Conservation (phyloP, 768 basidiomycete species). For the Pisolithus tinctorius region DNA sequence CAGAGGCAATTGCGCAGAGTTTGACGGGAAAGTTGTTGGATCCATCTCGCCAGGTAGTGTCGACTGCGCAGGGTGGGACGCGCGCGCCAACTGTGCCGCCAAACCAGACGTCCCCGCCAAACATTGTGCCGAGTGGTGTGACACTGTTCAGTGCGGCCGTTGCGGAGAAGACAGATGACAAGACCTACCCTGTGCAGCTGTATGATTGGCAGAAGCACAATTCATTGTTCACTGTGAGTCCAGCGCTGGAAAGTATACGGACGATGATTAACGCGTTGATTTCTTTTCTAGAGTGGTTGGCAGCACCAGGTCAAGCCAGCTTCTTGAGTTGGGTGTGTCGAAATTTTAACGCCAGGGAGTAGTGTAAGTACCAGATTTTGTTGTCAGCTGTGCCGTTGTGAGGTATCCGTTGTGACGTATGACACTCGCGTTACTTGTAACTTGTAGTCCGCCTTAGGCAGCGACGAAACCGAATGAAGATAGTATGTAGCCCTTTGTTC, state of each 20-base stretch:
- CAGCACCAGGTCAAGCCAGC: too few relatives aligned
- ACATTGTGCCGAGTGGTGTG: conserved; percentile 16
- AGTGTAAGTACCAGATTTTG: too few relatives aligned
- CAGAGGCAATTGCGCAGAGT: conserved; percentile 9
- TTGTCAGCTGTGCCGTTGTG: too few relatives aligned
- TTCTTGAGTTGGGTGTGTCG: too few relatives aligned
- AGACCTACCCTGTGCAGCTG: conserved; percentile 12
- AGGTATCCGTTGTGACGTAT: too few relatives aligned
- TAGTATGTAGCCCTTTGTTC: too few relatives aligned
- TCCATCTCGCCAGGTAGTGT: conserved; percentile 7
- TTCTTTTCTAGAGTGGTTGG: too few relatives aligned
- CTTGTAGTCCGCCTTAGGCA: too few relatives aligned
- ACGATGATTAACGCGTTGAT: not conserved
- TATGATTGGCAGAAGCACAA: conserved; percentile 18
- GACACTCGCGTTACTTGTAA: too few relatives aligned
- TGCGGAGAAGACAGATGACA: conserved; percentile 11
- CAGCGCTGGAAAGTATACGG: not conserved
- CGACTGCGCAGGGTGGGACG: conserved; percentile 12
- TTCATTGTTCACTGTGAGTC: conserved; percentile 16
- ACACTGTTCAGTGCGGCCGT: conserved; percentile 17
- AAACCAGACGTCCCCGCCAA: not conserved
- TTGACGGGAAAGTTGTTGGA: conserved; percentile 15
- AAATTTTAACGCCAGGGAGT: too few relatives aligned
- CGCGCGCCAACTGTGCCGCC: not conserved
- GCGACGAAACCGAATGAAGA: too few relatives aligned